phyloP scores from a whole-genome alignment of 176 grass and related monocot genomes.

The Carex parvula region DNA sequence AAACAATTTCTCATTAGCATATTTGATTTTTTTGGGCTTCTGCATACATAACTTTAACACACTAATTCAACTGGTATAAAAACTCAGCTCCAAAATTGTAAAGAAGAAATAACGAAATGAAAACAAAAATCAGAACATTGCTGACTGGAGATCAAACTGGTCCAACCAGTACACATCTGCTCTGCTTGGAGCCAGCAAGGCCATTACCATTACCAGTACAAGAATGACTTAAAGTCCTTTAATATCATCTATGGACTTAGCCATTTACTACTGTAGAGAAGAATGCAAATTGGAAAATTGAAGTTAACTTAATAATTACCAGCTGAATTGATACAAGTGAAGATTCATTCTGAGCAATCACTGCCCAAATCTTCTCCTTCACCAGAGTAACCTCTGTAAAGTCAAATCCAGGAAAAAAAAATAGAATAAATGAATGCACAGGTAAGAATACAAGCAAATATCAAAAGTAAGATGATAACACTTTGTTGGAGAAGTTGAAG shows the following conservation, averaged over 20 bases:
- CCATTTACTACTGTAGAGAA: conserved; percentile 1
- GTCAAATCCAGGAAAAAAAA: conserved; percentile 14
- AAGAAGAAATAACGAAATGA: not conserved
- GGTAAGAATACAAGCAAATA: conserved; percentile 11
- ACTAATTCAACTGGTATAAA: not conserved
- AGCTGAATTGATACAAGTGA: conserved; percentile 68
- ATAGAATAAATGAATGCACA: not conserved
- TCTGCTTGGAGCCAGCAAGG: not conserved
- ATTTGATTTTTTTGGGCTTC: not conserved
- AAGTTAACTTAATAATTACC: conserved; percentile 41
- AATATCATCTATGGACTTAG: not conserved
- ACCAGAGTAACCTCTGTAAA: conserved; percentile 63
- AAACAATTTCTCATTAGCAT: not conserved
- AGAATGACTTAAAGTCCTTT: not conserved
- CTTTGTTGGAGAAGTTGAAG: not conserved
- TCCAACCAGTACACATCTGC: not conserved
- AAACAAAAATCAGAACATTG: not conserved
- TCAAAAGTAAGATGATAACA: not conserved
- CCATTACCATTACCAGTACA: conserved; percentile 6
- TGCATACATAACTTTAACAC: not conserved
- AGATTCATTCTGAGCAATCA: conserved; percentile 85
- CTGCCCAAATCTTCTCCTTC: conserved; percentile 87
- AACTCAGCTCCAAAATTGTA: not conserved
- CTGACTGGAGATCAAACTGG: not conserved
- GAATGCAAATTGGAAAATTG: conserved; percentile 24